These are phyloP conservation scores for Chaetoceros tenuissimus DNA, from an alignment of 108 stramenopile species.

Conservation along the genomic window DNA sequence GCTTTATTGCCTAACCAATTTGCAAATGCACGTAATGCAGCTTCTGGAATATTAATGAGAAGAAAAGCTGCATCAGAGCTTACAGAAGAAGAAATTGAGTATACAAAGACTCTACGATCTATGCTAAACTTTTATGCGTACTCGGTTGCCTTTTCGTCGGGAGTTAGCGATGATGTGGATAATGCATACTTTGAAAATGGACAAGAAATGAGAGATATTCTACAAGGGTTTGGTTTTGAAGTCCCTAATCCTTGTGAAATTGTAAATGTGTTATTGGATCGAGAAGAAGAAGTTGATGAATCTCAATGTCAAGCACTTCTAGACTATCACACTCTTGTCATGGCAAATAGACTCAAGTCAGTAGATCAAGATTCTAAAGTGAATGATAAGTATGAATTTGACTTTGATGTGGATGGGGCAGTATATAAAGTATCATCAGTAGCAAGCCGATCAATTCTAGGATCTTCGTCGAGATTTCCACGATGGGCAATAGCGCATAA, in stretches of 20 bases:
- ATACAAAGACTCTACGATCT: slow-evolving; percentile 30
- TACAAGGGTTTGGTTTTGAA: slow-evolving; percentile 50
- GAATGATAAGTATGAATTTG: slow-evolving; percentile 15
- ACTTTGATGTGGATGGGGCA: slow-evolving; percentile 85
- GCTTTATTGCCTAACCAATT: slow-evolving; percentile 16
- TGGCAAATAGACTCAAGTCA: slow-evolving; percentile 17
- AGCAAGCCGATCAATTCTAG: slow-evolving; percentile 35
- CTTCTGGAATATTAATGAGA: slow-evolving; percentile 82
- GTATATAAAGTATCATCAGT: slow-evolving; percentile 82
- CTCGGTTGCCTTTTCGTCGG: slow-evolving; percentile 32
- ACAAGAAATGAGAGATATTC: slow-evolving; percentile 20
- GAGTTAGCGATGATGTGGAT: not conserved
- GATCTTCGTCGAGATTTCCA: slow-evolving; percentile 68
- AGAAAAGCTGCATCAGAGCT: slow-evolving; percentile 34
- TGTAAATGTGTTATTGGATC: slow-evolving; percentile 16
- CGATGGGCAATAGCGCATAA: slow-evolving; percentile 93
- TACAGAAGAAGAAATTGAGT: slow-evolving; percentile 13
- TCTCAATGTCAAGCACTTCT: slow-evolving; percentile 24
- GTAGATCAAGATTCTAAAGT: not conserved
- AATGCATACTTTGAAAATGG: slow-evolving; percentile 7
- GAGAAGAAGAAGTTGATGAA: slow-evolving; percentile 10
- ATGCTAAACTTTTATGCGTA: slow-evolving; percentile 83
- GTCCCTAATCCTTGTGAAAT: slow-evolving; percentile 36
- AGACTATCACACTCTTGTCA: slow-evolving; percentile 39
- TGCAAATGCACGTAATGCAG: slow-evolving; percentile 90